A percentile compares a stretch with the other conserved stretches of the same genome.
These are phyloP conservation scores for Diaporthe australafricana DNA, from an alignment of 2,329 filamentous ascomycete genomes.

Conservation along the genomic window DNA sequence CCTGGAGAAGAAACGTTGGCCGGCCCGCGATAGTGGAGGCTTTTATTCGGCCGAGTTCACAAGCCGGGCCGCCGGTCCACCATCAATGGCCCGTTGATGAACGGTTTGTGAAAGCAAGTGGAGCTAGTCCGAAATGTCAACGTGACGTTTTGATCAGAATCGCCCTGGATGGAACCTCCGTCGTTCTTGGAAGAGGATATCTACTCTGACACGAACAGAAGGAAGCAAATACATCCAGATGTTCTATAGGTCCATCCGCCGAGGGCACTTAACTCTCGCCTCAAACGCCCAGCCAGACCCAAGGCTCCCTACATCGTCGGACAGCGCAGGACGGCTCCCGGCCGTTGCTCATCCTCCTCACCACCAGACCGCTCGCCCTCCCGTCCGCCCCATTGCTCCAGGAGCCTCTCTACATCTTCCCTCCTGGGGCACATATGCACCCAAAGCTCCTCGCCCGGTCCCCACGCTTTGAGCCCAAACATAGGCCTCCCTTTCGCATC, in stretches of 20 bases:
- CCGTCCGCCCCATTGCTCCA: neutral
- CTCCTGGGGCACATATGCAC: slow-evolving; percentile 46
- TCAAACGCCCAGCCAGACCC: slow-evolving; percentile 6
- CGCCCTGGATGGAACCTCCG: neutral
- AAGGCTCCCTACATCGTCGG: slow-evolving; percentile 4
- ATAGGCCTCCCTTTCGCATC: slow-evolving; percentile 52
- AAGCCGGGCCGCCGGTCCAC: slow-evolving; percentile 7
- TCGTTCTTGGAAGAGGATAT: neutral
- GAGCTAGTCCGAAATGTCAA: neutral
- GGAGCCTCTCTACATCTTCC: slow-evolving; percentile 41
- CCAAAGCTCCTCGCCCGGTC: slow-evolving; percentile 46
- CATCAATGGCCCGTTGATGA: neutral
- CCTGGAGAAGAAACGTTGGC: neutral
- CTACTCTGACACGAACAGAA: neutral
- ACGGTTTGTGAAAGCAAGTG: neutral
- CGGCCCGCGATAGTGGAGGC: slow-evolving; percentile 9
- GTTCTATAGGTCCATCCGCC: neutral
- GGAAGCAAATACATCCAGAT: neutral
- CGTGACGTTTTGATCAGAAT: neutral
- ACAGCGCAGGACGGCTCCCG: neutral
- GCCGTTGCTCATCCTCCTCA: neutral
- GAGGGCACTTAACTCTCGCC: neutral
- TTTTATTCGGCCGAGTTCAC: slow-evolving; percentile 6
- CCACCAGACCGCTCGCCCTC: neutral
- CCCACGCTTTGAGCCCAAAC: slow-evolving; percentile 48